A percentile compares a stretch with the other conserved stretches of the same genome.
Conservation (phyloP, 305 asterid species). For the Fraxinus platypoda region DNA sequence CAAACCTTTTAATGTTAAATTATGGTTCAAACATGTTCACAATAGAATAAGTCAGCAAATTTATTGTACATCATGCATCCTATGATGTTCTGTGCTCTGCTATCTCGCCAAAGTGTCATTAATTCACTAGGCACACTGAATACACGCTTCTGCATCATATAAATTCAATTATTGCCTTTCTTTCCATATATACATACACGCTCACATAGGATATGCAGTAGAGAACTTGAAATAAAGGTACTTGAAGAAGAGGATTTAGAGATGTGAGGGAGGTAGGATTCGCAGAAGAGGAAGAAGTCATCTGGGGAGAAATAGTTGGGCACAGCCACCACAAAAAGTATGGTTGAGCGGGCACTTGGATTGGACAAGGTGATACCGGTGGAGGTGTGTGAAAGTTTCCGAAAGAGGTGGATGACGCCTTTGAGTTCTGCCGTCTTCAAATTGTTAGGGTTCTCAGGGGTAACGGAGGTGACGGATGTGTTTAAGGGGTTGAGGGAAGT, state of each 20-base stretch:
- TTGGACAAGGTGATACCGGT: conserved; percentile 37
- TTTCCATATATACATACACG: background rate
- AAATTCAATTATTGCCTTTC: background rate
- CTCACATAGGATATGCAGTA: background rate
- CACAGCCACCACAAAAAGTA: conserved; percentile 71
- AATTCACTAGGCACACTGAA: background rate
- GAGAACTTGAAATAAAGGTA: conserved; percentile 5
- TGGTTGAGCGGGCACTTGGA: conserved; percentile 52
- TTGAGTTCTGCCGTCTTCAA: conserved; percentile 56
- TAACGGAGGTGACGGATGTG: conserved; percentile 31
- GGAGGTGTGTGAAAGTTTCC: conserved; percentile 53
- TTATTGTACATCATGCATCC: background rate
- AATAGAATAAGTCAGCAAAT: background rate
- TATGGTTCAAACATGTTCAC: background rate
- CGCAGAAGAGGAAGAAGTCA: conserved; percentile 77
- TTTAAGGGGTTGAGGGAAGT: conserved; percentile 59
- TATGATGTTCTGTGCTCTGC: background rate
- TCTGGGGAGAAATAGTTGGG: conserved; percentile 71
- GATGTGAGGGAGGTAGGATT: conserved; percentile 50
- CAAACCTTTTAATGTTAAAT: background rate
- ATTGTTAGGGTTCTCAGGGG: conserved; percentile 32
- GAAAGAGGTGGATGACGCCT: conserved; percentile 84
- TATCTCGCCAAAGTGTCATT: background rate
- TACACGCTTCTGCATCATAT: background rate
- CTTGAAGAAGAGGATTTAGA: conserved; percentile 63